Evolutionary conservation across 768 basidiomycete species (phyloP).

Genomic region (Dioszegia crocea): DNA sequence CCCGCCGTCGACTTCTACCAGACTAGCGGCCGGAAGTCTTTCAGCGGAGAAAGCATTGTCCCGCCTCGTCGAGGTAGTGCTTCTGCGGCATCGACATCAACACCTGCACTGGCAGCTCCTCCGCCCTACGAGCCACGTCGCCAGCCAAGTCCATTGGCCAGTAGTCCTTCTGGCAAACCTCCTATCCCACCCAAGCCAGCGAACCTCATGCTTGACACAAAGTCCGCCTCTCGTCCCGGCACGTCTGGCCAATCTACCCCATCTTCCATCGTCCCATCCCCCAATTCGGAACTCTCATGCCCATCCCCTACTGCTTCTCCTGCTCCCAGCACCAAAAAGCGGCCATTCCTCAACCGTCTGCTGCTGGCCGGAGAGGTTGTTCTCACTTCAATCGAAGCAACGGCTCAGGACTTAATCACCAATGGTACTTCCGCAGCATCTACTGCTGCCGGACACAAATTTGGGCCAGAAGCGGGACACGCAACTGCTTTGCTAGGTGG

Average conservation of each 20-base stretch:
- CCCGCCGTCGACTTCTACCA: conserved; percentile 16
- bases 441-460: conserved; percentile 51
- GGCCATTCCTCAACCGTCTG: conserved; percentile 17
- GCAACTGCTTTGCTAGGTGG: conserved; percentile 61
- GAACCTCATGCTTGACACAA: neutral
- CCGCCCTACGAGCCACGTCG: conserved; percentile 8
- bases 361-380: conserved; percentile 47
- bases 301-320: neutral
- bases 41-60: neutral
- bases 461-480: conserved; percentile 63
- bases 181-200: conserved; percentile 8
- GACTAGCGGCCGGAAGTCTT: neutral
- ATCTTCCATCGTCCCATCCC: neutral
- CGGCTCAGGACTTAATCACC: conserved; percentile 41
- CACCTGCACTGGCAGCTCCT: conserved; percentile 1
- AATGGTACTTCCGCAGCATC: conserved; percentile 42
- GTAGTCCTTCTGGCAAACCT: neutral
- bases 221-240: neutral
- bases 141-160: neutral
- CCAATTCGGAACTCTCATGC: neutral
- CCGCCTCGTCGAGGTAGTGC: too few species aligned
- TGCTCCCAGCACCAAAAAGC: conserved; percentile 6
- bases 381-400: conserved; percentile 46
- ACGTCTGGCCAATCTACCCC: neutral
- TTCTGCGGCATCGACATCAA: too few species aligned